Evolutionary conservation across 257 asterid genomes (phyloP).

Genomic region (Nicotiana undulata): DNA sequence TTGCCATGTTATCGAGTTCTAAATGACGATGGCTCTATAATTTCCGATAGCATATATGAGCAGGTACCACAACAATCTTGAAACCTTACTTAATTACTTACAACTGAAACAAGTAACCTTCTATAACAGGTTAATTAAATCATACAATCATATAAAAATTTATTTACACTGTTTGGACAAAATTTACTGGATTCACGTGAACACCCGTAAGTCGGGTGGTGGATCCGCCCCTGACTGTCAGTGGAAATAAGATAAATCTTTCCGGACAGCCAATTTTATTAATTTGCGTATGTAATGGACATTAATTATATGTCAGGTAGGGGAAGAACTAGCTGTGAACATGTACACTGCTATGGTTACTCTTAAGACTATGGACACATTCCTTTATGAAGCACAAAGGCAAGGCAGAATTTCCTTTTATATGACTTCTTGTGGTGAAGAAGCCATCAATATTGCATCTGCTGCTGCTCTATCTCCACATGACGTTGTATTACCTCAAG

Average conservation of each 20-base stretch:
- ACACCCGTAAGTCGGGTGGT: no score
- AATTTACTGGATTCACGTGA: no score
- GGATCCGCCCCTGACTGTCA: no score
- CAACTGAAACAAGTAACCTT: no score
- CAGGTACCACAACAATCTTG: constrained; percentile 30
- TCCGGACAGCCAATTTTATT: no score
- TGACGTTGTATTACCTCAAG: constrained; percentile 46
- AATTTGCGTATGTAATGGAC: neutral
- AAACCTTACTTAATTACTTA: neutral
- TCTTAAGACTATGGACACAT: constrained; percentile 63
- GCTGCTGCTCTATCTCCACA: constrained; percentile 80
- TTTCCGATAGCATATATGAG: constrained; percentile 37
- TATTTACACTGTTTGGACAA: neutral
- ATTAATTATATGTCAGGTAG: constrained; percentile 23
- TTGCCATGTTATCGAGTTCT: constrained; percentile 83
- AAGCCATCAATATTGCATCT: constrained; percentile 74
- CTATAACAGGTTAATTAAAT: no score
- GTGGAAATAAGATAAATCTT: neutral
- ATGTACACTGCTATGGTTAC: constrained; percentile 70
- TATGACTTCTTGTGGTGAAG: constrained; percentile 74
- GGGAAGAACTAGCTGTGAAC: constrained; percentile 56
- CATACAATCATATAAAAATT: neutral
- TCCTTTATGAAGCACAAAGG: constrained; percentile 79
- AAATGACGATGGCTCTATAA: constrained; percentile 55
- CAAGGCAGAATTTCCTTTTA: constrained; percentile 87